phyloP scores from a whole-genome alignment of 2,329 filamentous ascomycete genomes.

The Cladosporium sp. region DNA sequence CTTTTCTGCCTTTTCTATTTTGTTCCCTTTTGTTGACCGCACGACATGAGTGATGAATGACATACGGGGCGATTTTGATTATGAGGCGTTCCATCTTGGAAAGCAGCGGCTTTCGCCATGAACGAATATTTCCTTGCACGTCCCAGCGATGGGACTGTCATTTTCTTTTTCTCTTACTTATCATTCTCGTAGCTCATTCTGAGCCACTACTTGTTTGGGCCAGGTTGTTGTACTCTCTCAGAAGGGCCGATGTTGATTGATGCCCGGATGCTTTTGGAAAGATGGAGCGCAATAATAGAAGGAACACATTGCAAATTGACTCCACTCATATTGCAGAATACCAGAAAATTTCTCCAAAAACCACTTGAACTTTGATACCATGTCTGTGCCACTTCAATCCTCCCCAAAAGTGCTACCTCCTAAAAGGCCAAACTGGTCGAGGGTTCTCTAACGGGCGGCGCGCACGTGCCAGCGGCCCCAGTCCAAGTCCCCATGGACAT shows the following conservation, averaged over 20 bases:
- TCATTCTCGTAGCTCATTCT: not conserved
- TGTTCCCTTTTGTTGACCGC: not conserved
- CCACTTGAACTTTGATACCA: not conserved
- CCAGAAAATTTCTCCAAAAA: too few relatives aligned
- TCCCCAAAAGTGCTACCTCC: too few relatives aligned
- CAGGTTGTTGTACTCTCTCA: not conserved
- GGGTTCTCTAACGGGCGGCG: not conserved
- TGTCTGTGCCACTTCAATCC: not conserved
- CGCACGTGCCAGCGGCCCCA: not conserved
- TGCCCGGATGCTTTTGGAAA: not conserved
- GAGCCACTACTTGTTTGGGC: not conserved
- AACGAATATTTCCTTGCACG: not conserved
- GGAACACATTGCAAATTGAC: not conserved
- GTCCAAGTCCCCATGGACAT: not conserved
- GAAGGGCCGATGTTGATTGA: not conserved
- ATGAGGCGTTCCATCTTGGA: constrained; percentile 1
- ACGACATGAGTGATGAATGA: constrained; percentile 10
- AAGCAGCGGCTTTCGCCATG: not conserved
- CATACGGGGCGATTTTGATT: not conserved
- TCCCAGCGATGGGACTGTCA: not conserved
- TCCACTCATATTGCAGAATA: not conserved
- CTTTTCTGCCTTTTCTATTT: not conserved
- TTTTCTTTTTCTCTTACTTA: not conserved
- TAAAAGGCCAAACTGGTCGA: not conserved
- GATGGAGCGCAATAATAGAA: not conserved